Conservation (phyloP, 768 basidiomycete species). For the Naganishia vishniacii region DNA sequence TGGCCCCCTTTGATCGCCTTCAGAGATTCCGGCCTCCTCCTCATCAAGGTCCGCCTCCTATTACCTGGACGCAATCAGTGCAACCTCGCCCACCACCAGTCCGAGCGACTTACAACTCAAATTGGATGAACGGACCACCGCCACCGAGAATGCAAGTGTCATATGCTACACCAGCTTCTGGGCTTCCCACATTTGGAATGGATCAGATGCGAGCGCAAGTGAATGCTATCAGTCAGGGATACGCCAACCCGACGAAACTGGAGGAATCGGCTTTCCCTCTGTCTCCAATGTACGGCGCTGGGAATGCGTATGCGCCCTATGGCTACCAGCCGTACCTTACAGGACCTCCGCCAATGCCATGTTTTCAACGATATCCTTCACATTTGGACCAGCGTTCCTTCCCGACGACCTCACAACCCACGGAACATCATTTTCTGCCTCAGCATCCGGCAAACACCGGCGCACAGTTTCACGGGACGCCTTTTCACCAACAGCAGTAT, state of each 20-base stretch:
- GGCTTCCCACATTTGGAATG: neutral
- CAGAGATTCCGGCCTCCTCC: constrained; percentile 50
- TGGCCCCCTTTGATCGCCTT: constrained; percentile 25
- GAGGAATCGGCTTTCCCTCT: too few relatives aligned
- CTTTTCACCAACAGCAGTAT: neutral
- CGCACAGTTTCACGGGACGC: neutral
- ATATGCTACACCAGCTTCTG: neutral
- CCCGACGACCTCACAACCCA: neutral
- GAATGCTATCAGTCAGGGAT: neutral
- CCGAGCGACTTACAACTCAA: constrained; percentile 2
- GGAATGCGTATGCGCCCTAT: neutral
- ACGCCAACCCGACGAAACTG: neutral
- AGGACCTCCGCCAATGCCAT: neutral
- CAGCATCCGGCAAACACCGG: neutral
- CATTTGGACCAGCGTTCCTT: too few relatives aligned
- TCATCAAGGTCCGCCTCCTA: constrained; percentile 15
- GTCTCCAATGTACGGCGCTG: neutral
- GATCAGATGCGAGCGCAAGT: neutral
- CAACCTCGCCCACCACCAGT: neutral
- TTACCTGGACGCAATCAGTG: neutral
- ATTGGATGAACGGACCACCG: constrained; percentile 22
- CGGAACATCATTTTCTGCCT: neutral
- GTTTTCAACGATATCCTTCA: neutral
- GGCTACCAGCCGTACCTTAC: constrained; percentile 1
- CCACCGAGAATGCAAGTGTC: constrained; percentile 7